A percentile compares a stretch with the other conserved stretches of the same genome.
Evolutionary conservation across 2,329 filamentous ascomycete genomes (phyloP).

Genomic region (Nemania serpens): DNA sequence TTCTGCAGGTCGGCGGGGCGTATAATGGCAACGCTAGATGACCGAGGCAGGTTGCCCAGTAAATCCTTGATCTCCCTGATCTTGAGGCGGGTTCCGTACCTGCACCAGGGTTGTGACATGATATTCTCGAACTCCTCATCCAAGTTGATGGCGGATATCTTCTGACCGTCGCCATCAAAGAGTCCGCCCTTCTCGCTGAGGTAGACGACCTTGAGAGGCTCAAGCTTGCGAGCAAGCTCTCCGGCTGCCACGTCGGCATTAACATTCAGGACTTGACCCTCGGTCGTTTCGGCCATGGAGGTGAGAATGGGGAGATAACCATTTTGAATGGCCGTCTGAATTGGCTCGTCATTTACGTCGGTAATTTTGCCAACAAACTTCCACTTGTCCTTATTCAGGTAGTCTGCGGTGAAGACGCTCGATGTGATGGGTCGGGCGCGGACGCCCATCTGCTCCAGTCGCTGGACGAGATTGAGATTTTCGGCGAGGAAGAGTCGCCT

Average conservation of each 20-base stretch:
- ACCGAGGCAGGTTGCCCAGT: constrained; percentile 83
- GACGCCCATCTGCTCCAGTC: constrained; percentile 87
- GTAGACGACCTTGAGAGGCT: constrained; percentile 97
- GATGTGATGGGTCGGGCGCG: constrained; percentile 86
- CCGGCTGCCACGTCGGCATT: constrained; percentile 97
- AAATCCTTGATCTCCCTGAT: constrained; percentile 98
- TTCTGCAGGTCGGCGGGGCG: constrained; percentile 95
- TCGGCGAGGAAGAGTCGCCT: constrained; percentile 93
- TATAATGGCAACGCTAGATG: constrained; percentile 95
- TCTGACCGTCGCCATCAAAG: constrained; percentile 90
- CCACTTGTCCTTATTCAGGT: constrained; percentile 95
- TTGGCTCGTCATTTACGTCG: constrained; percentile 85
- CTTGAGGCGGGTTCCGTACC: constrained; percentile 93
- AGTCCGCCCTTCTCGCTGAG: constrained; percentile 97
- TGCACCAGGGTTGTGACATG: constrained; percentile 93
- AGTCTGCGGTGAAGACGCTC: constrained; percentile 90
- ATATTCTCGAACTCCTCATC: constrained; percentile 94
- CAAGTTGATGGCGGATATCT: constrained; percentile 96
- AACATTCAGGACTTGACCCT: constrained; percentile 93
- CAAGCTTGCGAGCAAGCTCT: constrained; percentile 83
- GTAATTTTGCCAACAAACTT: constrained; percentile 95
- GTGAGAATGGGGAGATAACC: constrained; percentile 92
- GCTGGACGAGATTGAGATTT: constrained; percentile 89
- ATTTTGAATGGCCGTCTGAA: constrained; percentile 88
- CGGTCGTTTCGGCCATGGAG: constrained; percentile 91